Evolutionary conservation across 2,329 filamentous ascomycete species (phyloP), one percentile per base, ranked within the genome.

Genomic region (Alternaria infectoria): DNA sequence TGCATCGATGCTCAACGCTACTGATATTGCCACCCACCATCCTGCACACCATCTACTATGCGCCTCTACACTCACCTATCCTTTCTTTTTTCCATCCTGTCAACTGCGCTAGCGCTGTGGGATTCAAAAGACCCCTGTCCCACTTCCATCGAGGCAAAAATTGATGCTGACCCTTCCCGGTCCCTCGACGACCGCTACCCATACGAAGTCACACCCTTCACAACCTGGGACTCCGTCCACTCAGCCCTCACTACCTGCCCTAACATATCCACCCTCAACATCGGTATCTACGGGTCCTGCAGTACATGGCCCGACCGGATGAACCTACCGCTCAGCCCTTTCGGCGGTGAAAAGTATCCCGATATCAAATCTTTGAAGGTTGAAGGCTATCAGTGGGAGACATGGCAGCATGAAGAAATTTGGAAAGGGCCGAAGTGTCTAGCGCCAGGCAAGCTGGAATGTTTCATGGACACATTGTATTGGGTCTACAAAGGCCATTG

Each of bases 221-320:
- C 30, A 3, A 63, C 52, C 12, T 65, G 68, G 58, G 40, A 46
- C 12, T 25, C 58, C 3, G 44, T 65, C 13, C 65, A 69, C 36
- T 17, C 36, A 10, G 63, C 63, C 3, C 54, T 70, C 2, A 9
- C 56, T 6, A 44, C 51, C 15, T 70, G 67, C 23, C 69, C 57
- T n/a, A 67, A 70, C 23, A 59, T 70, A 25, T 59, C 61, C 8
- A 26, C 44, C 15, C 59, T 70, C 15, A 62, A 71, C 28, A 62
- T 70, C 6, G 43, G 43, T 8, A 36, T 70, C 43, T 36, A 52
- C 4, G 12, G 55, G 7, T 61, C 56, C 25, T 68, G 62, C 45
- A 61, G 8, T 13, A 52, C 45, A 36, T 59, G 30, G 25, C 55
- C 62, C 6, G 54, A 54, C 10, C 57, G 54, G 10, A 57, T 55